Conservation (phyloP, 805 yeast species). For the Candida odintsovae region DNA sequence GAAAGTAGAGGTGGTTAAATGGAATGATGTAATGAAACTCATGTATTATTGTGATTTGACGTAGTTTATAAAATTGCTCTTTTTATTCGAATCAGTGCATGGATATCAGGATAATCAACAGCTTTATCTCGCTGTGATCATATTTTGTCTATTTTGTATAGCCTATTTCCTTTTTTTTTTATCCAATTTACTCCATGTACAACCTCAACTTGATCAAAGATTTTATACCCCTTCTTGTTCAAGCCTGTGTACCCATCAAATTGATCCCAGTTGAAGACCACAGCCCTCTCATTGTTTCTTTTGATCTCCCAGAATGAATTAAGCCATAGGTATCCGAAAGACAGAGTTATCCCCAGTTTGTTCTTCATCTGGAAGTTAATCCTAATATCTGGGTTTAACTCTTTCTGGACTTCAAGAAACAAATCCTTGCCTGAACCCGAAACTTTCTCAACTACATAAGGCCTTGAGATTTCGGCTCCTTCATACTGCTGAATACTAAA, state of each 20-base stretch:
- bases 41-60: background rate
- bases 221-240: slow-evolving; percentile 41
- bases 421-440: background rate
- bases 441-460: background rate
- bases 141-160: background rate
- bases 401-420: background rate
- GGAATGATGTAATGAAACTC: background rate
- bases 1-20: slow-evolving; percentile 50
- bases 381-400: background rate
- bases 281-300: slow-evolving; percentile 9
- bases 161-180: too few species aligned
- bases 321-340: slow-evolving; percentile 34
- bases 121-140: too few species aligned
- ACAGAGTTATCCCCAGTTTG: slow-evolving; percentile 1
- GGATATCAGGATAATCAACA: too few species aligned
- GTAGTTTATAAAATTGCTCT: background rate
- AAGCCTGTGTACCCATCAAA: slow-evolving; percentile 70
- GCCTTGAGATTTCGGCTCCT: background rate
- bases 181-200: background rate
- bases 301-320: slow-evolving; percentile 38
- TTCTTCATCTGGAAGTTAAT: background rate
- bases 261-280: slow-evolving; percentile 35
- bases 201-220: slow-evolving; percentile 37
- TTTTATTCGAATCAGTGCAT: too few species aligned
- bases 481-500: background rate